phyloP scores from a whole-genome alignment of 148 eudicot genomes.

The Linanthus parryae region DNA sequence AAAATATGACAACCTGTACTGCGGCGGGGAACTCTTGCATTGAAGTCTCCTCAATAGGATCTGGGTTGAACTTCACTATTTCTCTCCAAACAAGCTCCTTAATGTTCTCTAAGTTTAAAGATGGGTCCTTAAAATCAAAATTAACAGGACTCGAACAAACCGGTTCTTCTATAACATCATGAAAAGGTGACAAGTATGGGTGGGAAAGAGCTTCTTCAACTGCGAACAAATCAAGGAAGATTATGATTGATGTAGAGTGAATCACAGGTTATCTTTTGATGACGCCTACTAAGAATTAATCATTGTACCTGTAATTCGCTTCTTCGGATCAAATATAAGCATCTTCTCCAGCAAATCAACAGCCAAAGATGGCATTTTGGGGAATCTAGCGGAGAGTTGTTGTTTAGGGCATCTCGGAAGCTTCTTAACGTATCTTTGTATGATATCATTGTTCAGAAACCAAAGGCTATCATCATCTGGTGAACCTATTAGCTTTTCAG shows the following conservation, averaged over 20 bases:
- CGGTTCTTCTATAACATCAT: conserved; percentile 60
- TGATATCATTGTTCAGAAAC: conserved; percentile 66
- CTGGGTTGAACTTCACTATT: conserved; percentile 63
- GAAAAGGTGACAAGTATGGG: conserved; percentile 64
- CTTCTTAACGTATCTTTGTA: conserved; percentile 58
- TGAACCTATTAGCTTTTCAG: conserved; percentile 63
- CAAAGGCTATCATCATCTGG: conserved; percentile 70
- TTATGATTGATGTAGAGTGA: neutral
- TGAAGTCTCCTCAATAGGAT: too few species aligned
- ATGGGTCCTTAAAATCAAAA: conserved; percentile 63
- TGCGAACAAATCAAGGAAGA: conserved; percentile 12
- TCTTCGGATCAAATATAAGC: conserved; percentile 79
- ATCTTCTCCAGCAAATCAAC: conserved; percentile 73
- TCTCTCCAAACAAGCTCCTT: conserved; percentile 83
- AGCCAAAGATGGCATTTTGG: conserved; percentile 47
- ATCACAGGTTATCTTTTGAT: neutral
- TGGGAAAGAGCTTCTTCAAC: conserved; percentile 66
- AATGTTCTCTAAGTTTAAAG: conserved; percentile 55
- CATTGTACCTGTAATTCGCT: conserved; percentile 59
- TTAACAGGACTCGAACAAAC: conserved; percentile 49
- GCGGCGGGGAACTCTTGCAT: too few species aligned
- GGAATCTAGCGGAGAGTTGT: conserved; percentile 51
- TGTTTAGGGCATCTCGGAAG: conserved; percentile 67
- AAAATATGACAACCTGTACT: too few species aligned
- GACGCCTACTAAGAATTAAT: neutral